These are phyloP conservation scores for Hymenoscyphus fraxineus DNA, from an alignment of 2,329 filamentous ascomycete species.

Conservation along the genomic window DNA sequence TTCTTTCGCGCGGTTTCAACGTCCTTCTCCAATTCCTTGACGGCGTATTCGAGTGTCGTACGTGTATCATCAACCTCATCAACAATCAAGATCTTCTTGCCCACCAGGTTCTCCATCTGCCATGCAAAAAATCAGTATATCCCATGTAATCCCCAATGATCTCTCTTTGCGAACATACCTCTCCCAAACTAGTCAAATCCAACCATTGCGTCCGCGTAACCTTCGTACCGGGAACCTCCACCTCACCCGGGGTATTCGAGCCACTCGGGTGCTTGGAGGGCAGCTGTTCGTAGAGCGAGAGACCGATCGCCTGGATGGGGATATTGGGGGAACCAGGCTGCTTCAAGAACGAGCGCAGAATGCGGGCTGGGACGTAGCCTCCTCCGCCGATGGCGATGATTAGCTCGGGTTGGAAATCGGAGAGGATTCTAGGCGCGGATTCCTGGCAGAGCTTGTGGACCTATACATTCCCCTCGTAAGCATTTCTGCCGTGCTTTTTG, in stretches of 20 bases:
- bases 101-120: slow-evolving; percentile 81
- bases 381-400: slow-evolving; percentile 98
- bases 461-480: slow-evolving; percentile 44
- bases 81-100: slow-evolving; percentile 88
- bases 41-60: slow-evolving; percentile 90
- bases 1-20: slow-evolving; percentile 75
- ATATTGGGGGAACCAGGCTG: slow-evolving; percentile 84
- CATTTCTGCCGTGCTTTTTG: slow-evolving; percentile 15
- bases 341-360: slow-evolving; percentile 96
- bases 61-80: slow-evolving; percentile 95
- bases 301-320: slow-evolving; percentile 96
- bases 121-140: neutral
- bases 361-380: slow-evolving; percentile 94
- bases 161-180: slow-evolving; percentile 34
- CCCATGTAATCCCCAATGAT: neutral
- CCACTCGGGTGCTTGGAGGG: slow-evolving; percentile 50
- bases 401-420: slow-evolving; percentile 84
- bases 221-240: slow-evolving; percentile 80
- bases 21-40: slow-evolving; percentile 91
- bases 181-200: slow-evolving; percentile 74
- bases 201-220: slow-evolving; percentile 98
- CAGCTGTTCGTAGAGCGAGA: slow-evolving; percentile 92
- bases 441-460: slow-evolving; percentile 96
- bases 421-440: slow-evolving; percentile 75
- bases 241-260: slow-evolving; percentile 40